Evolutionary conservation across 1,284 basidiomycete genomes (phyloP).

Genomic region (Fomitopsis betulina): DNA sequence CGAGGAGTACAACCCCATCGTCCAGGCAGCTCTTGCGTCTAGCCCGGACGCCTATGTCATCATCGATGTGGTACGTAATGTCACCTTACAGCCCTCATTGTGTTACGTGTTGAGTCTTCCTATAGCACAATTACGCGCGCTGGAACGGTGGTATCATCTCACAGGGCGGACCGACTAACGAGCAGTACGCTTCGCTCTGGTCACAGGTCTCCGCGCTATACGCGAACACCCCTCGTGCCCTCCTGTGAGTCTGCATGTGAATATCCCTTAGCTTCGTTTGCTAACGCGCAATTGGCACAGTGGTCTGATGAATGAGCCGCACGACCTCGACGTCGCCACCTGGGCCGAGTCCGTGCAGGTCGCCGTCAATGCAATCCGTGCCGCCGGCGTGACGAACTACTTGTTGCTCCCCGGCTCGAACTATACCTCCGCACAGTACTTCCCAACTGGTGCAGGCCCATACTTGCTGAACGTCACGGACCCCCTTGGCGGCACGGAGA

Average conservation of each 20-base stretch:
- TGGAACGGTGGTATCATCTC: slow-evolving; percentile 47
- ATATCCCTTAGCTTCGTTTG: not conserved
- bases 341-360: slow-evolving; percentile 45
- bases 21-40: slow-evolving; percentile 41
- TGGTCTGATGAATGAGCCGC: slow-evolving; percentile 51
- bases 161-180: slow-evolving; percentile 51
- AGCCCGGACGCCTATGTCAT: slow-evolving; percentile 42
- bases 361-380: slow-evolving; percentile 45
- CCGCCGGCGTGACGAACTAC: slow-evolving; percentile 42
- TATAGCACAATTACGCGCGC: slow-evolving; percentile 49
- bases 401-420: slow-evolving; percentile 43
- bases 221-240: slow-evolving; percentile 40
- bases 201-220: slow-evolving; percentile 49
- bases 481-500: slow-evolving; percentile 42
- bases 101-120: not conserved
- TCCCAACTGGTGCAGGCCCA: slow-evolving; percentile 49
- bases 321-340: slow-evolving; percentile 38
- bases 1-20: slow-evolving; percentile 39
- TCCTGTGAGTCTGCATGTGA: slow-evolving; percentile 30
- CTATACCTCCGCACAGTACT: slow-evolving; percentile 39
- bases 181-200: slow-evolving; percentile 49
- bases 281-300: slow-evolving; percentile 8
- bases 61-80: slow-evolving; percentile 36
- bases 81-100: not conserved
- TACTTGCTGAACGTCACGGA: slow-evolving; percentile 48